Percentiles rank a stretch among this genome's conserved stretches.
Evolutionary conservation across 129 eudicot species (phyloP).

Genomic region (Oenanthe sinensis): DNA sequence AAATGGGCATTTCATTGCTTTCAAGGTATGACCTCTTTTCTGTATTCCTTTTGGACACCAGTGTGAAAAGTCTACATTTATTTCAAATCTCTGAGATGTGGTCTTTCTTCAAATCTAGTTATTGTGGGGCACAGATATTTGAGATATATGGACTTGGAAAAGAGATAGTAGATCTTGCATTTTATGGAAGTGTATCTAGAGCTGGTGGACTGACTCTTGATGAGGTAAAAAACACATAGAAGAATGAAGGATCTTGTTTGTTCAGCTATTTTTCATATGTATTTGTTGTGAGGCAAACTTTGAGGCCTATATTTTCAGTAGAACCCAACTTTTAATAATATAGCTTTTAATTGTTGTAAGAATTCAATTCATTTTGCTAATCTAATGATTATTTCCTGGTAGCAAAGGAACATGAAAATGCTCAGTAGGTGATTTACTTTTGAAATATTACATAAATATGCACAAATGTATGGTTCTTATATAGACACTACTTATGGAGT

Average conservation of each 20-base stretch:
- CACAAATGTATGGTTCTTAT: neutral
- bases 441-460: neutral
- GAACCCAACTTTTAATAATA: neutral
- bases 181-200: constrained; percentile 80
- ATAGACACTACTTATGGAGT: neutral
- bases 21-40: constrained; percentile 59
- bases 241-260: neutral
- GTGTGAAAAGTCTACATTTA: constrained; percentile 9
- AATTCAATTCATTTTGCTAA: neutral
- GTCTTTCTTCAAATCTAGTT: constrained; percentile 40
- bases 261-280: neutral
- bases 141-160: constrained; percentile 93
- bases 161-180: constrained; percentile 74
- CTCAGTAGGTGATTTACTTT: neutral
- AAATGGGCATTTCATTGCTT: constrained; percentile 96
- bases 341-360: neutral
- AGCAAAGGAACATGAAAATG: neutral
- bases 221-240: constrained; percentile 50
- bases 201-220: constrained; percentile 95
- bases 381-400: neutral
- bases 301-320: neutral
- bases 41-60: constrained; percentile 7
- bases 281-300: neutral
- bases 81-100: neutral
- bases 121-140: constrained; percentile 99